Percentiles rank a stretch among this genome's conserved stretches.
Evolutionary conservation across 306 rosid species (phyloP).

Genomic region (Spatholobus suberectus): DNA sequence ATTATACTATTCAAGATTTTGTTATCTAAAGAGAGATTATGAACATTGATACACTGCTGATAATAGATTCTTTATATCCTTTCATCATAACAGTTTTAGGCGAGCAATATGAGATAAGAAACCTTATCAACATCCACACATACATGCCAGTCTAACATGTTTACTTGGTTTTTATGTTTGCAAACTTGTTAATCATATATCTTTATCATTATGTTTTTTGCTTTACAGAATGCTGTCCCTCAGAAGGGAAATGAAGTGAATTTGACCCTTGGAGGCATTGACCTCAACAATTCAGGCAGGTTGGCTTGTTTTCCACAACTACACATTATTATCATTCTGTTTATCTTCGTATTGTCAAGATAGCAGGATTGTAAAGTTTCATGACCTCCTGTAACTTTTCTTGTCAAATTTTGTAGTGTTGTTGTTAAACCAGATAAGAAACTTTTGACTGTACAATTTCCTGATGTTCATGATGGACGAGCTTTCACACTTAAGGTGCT

Average conservation of each 20-base stretch:
- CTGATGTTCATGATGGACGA: slow-evolving; percentile 97
- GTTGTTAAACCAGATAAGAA: slow-evolving; percentile 92
- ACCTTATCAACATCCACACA: background rate
- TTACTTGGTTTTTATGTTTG: background rate
- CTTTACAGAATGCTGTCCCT: slow-evolving; percentile 70
- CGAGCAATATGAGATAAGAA: slow-evolving; percentile 16
- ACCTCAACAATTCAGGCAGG: slow-evolving; percentile 99
- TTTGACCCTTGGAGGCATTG: slow-evolving; percentile 98
- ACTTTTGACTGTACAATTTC: slow-evolving; percentile 90
- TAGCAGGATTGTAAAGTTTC: slow-evolving; percentile 35
- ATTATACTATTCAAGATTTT: background rate
- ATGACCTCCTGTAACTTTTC: slow-evolving; percentile 41
- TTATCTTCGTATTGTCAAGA: slow-evolving; percentile 18
- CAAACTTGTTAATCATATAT: background rate
- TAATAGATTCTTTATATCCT: background rate
- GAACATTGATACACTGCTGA: background rate
- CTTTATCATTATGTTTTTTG: slow-evolving; percentile 23
- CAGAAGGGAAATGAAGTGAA: slow-evolving; percentile 87
- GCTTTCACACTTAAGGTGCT: slow-evolving; percentile 96
- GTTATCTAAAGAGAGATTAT: background rate
- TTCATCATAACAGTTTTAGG: background rate
- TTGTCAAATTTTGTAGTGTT: slow-evolving; percentile 68
- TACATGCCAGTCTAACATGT: background rate
- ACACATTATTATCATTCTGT: slow-evolving; percentile 14
- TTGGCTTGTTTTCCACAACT: slow-evolving; percentile 66